A percentile compares a stretch with the other conserved stretches of the same genome.
These are phyloP conservation scores for Onygenales sp. DNA, from an alignment of 2,329 filamentous ascomycete genomes.

Conservation along the genomic window DNA sequence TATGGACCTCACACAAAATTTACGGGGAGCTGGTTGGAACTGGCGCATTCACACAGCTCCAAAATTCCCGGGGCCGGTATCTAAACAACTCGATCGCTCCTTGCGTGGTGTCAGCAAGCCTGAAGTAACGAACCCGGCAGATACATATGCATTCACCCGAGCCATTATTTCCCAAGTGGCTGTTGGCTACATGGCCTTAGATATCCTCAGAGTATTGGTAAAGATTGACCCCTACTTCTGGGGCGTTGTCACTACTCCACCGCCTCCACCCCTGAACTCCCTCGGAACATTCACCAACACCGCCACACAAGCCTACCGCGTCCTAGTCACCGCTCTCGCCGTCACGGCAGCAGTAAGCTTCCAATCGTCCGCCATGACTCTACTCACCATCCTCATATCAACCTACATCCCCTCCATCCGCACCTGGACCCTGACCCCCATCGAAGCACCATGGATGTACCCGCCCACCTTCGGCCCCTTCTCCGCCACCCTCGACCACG, in stretches of 20 bases:
- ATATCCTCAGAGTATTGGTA: constrained; percentile 59
- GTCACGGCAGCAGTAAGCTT: constrained; percentile 53
- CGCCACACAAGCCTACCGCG: constrained; percentile 47
- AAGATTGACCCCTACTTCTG: constrained; percentile 72
- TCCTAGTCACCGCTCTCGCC: constrained; percentile 37
- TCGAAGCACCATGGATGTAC: constrained; percentile 54
- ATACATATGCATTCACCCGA: constrained; percentile 37
- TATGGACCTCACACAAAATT: constrained; percentile 46
- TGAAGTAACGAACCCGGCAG: constrained; percentile 22
- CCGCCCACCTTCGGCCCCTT: constrained; percentile 46
- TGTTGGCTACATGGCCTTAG: constrained; percentile 56
- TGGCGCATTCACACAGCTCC: constrained; percentile 43
- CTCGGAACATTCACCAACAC: constrained; percentile 32
- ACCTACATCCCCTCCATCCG: constrained; percentile 42
- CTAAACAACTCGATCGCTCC: constrained; percentile 14
- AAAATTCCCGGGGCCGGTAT: constrained; percentile 21
- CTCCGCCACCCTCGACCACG: constrained; percentile 43
- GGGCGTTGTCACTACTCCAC: constrained; percentile 41
- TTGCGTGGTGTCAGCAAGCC: constrained; percentile 7
- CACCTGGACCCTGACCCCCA: constrained; percentile 49
- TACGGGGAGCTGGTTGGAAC: constrained; percentile 52
- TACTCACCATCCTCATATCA: constrained; percentile 48
- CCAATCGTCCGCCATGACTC: constrained; percentile 50
- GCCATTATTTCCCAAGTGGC: constrained; percentile 39
- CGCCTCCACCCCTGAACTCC: constrained; percentile 36